Evolutionary conservation across 208 protist genomes (phyloP).

Genomic region (Acanthamoeba castellanii): DNA sequence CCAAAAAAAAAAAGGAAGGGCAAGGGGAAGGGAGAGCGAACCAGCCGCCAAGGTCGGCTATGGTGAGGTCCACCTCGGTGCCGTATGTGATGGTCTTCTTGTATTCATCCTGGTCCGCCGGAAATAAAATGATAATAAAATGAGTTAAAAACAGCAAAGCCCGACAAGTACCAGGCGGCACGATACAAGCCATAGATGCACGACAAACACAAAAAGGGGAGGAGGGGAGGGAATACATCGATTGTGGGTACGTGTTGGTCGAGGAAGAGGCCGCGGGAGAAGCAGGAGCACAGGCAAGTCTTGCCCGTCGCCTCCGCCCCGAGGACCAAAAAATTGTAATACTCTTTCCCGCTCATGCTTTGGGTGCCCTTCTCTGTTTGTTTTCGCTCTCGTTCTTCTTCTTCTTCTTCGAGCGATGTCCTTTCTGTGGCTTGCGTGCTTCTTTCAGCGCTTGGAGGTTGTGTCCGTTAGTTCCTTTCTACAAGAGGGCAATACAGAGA

Average conservation of each 20-base stretch:
- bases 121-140: background rate
- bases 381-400: background rate
- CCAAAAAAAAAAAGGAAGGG: background rate
- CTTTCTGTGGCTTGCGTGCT: background rate
- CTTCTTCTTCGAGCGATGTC: background rate
- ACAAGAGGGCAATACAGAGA: background rate
- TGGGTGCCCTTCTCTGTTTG: background rate
- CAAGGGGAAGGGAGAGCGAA: background rate
- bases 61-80: constrained; percentile 24
- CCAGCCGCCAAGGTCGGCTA: constrained; percentile 38
- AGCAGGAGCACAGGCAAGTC: constrained; percentile 61
- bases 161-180: background rate
- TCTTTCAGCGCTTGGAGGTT: background rate
- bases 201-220: background rate
- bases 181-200: background rate
- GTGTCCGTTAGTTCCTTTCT: background rate
- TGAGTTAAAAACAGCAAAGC: background rate
- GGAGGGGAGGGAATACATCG: background rate
- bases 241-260: constrained; percentile 19
- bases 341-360: constrained; percentile 30
- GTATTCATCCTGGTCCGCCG: background rate
- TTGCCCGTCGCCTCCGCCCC: constrained; percentile 40
- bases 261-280: constrained; percentile 32
- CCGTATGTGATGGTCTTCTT: constrained; percentile 46
- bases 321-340: constrained; percentile 27